Evolutionary conservation across 257 asterid genomes (phyloP).

Genomic region (Plectranthus barbatus): DNA sequence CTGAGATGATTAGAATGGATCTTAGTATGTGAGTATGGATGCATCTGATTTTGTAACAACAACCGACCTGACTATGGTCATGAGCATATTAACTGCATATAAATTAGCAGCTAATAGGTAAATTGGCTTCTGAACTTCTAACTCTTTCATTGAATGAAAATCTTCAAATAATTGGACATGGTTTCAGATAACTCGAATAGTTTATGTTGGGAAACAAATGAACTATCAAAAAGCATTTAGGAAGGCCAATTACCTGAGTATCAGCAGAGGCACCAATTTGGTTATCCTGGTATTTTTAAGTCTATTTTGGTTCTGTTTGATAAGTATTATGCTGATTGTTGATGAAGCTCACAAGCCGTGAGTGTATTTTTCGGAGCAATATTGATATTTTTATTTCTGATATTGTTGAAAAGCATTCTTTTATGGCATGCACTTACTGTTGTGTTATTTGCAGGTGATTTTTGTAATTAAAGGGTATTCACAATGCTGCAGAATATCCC

Average conservation of each 20-base stretch:
- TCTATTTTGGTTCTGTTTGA: background rate
- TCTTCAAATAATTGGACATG: background rate
- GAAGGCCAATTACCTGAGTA: no score
- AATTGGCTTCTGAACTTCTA: background rate
- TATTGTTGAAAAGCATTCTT: background rate
- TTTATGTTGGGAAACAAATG: background rate
- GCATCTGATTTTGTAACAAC: no score
- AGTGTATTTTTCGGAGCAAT: background rate
- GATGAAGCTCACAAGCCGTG: background rate
- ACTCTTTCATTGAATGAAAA: background rate
- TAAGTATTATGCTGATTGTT: background rate
- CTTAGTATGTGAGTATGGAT: no score
- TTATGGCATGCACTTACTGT: background rate
- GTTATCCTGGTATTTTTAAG: background rate
- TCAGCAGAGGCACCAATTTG: background rate
- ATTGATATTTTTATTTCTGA: background rate
- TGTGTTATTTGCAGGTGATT: slow-evolving; percentile 10
- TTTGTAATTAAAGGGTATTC: background rate
- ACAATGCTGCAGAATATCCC: slow-evolving; percentile 64
- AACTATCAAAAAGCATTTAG: no score
- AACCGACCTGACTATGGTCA: background rate
- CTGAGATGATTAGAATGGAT: no score
- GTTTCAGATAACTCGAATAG: background rate
- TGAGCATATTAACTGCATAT: background rate
- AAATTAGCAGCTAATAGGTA: background rate